phyloP scores from a whole-genome alignment of 495 filamentous ascomycete species.

The Letharia columbiana region DNA sequence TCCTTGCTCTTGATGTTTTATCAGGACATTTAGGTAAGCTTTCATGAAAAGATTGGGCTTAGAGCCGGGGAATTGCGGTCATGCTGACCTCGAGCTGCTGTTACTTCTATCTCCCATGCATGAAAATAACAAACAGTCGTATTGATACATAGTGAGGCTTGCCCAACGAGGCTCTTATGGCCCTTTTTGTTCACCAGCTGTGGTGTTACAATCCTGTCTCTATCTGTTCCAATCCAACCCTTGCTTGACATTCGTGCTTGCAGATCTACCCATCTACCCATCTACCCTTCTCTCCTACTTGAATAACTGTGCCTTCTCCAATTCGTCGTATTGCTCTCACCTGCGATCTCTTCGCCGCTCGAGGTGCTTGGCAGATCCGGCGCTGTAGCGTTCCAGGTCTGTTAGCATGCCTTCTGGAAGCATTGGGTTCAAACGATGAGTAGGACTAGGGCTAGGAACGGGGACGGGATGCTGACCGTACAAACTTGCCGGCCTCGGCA shows the following conservation, averaged over 20 bases:
- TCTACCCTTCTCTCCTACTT: background rate
- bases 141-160: background rate
- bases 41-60: too few species aligned
- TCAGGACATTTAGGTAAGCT: too few species aligned
- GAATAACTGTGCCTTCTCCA: constrained; percentile 14
- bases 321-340: background rate
- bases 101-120: too few species aligned
- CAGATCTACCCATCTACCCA: background rate
- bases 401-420: constrained; percentile 19
- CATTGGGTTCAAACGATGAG: constrained; percentile 1
- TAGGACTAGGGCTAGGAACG: background rate
- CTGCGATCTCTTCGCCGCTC: constrained; percentile 5
- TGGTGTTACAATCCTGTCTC: background rate
- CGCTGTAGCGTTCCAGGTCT: background rate
- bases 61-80: too few species aligned
- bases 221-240: background rate
- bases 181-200: background rate
- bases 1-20: too few species aligned
- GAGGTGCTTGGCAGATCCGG: constrained; percentile 16
- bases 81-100: too few species aligned
- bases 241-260: background rate
- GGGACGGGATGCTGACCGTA: constrained; percentile 19
- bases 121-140: background rate
- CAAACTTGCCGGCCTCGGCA: constrained; percentile 12
- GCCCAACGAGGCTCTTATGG: background rate